These are phyloP conservation scores for thale cress (Arabidopsis thaliana) DNA, from an alignment of 345 rosid species.

Conservation along the genomic window DNA sequence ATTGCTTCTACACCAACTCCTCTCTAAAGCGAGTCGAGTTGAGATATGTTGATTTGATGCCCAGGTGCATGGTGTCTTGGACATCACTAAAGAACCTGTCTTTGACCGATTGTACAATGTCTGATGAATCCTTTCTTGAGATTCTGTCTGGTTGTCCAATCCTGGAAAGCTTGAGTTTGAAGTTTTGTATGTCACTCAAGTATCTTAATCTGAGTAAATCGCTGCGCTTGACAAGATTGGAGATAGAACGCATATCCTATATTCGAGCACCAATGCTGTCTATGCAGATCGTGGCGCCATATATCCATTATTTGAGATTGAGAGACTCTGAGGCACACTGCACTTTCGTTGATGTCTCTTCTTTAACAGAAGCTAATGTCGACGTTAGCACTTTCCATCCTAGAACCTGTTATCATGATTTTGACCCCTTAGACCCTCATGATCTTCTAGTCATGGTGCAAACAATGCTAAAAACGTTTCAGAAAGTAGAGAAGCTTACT, in stretches of 20 bases:
- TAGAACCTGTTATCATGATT: too few relatives aligned
- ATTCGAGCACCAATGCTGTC: neutral
- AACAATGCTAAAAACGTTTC: too few relatives aligned
- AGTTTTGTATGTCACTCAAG: constrained; percentile 1
- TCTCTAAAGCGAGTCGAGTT: too few relatives aligned
- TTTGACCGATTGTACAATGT: constrained; percentile 22
- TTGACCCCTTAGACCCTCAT: too few relatives aligned
- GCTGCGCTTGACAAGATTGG: neutral
- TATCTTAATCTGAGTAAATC: constrained; percentile 30
- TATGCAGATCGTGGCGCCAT: constrained; percentile 30
- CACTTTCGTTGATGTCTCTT: neutral
- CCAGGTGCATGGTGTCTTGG: constrained; percentile 24
- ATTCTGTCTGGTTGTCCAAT: constrained; percentile 27
- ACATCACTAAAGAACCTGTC: constrained; percentile 12
- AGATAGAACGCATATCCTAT: neutral
- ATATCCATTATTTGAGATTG: constrained; percentile 29
- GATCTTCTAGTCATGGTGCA: too few relatives aligned
- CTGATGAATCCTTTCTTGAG: constrained; percentile 16
- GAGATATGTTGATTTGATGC: neutral
- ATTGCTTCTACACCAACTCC: too few relatives aligned
- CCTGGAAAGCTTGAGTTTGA: constrained; percentile 30
- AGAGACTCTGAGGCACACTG: constrained; percentile 2
- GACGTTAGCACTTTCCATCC: too few relatives aligned
- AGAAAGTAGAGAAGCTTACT: too few relatives aligned
- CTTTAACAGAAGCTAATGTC: too few relatives aligned